Evolutionary conservation across 345 rosid species (phyloP).

Genomic region (Mercurialis annua): DNA sequence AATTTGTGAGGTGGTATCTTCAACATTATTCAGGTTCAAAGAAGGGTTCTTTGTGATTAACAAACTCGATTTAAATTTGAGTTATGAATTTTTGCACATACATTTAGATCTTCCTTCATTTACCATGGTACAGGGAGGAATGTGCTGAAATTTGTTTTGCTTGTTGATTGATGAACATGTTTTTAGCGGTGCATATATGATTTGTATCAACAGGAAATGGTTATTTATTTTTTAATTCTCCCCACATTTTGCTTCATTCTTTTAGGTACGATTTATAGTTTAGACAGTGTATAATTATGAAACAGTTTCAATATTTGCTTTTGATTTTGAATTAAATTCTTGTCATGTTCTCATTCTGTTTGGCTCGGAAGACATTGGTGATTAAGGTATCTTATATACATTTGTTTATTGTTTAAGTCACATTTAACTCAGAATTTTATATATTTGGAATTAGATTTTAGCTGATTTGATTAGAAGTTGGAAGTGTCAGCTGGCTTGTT

Average conservation of each 20-base stretch:
- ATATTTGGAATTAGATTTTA: not conserved
- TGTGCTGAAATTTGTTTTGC: not conserved
- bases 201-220: slow-evolving; percentile 1
- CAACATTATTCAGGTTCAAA: slow-evolving; percentile 43
- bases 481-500: not conserved
- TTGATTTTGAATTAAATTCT: not conserved
- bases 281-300: not conserved
- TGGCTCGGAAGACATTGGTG: not conserved
- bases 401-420: too few species aligned
- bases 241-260: slow-evolving; percentile 8
- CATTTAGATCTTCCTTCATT: not conserved
- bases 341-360: not conserved
- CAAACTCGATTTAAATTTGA: not conserved
- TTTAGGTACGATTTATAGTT: not conserved
- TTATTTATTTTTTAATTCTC: not conserved
- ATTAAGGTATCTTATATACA: too few species aligned
- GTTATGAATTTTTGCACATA: not conserved
- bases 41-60: slow-evolving; percentile 22
- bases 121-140: not conserved
- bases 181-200: not conserved
- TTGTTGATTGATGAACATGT: not conserved
- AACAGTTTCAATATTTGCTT: not conserved
- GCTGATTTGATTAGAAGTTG: not conserved
- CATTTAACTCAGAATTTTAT: too few species aligned
- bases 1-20: slow-evolving; percentile 73